These are phyloP conservation scores for Scolecobasidium constrictum DNA, from an alignment of 2,329 filamentous ascomycete genomes.

Conservation along the genomic window DNA sequence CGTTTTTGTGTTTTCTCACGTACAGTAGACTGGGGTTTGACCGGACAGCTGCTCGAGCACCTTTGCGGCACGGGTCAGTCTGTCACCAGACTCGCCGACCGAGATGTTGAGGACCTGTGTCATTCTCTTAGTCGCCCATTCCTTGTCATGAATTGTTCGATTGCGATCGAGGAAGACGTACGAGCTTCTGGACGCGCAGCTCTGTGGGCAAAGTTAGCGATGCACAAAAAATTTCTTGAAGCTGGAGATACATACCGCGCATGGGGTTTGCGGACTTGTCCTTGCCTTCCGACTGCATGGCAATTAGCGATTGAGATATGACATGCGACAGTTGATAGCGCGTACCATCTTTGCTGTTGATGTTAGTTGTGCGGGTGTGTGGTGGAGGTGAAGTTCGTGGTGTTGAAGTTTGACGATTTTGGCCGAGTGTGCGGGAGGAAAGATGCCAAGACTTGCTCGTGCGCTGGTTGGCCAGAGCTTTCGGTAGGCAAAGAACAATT, in stretches of 20 bases:
- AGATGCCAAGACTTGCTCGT: too few species aligned
- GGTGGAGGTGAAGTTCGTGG: conserved; percentile 6
- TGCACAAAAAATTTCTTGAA: background rate
- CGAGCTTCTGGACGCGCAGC: conserved; percentile 95
- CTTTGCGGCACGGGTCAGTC: conserved; percentile 98
- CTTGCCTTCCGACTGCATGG: conserved; percentile 23
- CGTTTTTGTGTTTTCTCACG: too few species aligned
- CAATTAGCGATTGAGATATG: conserved; percentile 15
- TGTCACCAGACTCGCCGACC: conserved; percentile 99
- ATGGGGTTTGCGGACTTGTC: conserved; percentile 93
- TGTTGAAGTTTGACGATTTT: conserved; percentile 14
- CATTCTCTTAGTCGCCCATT: conserved; percentile 26
- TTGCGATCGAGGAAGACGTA: background rate
- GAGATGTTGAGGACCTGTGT: conserved; percentile 85
- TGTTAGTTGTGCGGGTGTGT: conserved; percentile 14
- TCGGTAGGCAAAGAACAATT: too few species aligned
- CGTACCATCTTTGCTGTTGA: conserved; percentile 29
- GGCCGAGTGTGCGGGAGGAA: conserved; percentile 11
- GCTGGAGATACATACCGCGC: conserved; percentile 44
- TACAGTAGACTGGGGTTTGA: conserved; percentile 99
- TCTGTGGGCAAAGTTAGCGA: conserved; percentile 36
- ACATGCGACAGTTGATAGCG: background rate
- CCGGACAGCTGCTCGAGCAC: conserved; percentile 98
- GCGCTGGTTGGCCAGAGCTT: too few species aligned
- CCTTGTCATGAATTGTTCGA: background rate